These are phyloP conservation scores for Saturnispora zaruensis DNA, from an alignment of 805 yeast genomes.

Conservation along the genomic window DNA sequence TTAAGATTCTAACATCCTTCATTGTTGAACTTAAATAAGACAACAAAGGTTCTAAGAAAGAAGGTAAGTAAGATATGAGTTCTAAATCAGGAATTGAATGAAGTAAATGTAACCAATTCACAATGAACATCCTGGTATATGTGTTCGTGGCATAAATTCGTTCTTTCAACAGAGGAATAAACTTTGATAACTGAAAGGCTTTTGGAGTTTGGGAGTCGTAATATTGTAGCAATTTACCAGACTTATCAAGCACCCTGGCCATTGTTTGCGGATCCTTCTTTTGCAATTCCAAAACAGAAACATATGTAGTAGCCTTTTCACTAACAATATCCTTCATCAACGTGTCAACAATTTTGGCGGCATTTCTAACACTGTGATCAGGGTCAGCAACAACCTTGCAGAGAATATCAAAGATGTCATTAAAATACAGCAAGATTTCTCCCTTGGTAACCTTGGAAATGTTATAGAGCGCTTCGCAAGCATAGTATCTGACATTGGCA, in stretches of 20 bases:
- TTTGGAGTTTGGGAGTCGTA: conserved; percentile 48
- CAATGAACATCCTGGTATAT: conserved; percentile 80
- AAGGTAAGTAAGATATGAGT: conserved; percentile 77
- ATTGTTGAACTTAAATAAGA: conserved; percentile 75
- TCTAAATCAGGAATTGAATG: conserved; percentile 92
- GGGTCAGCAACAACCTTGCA: conserved; percentile 86
- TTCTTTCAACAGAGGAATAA: conserved; percentile 86
- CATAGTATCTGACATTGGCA: conserved; percentile 93
- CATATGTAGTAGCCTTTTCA: conserved; percentile 85
- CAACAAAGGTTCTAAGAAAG: conserved; percentile 77
- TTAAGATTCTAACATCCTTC: conserved; percentile 78
- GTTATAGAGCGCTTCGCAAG: conserved; percentile 92
- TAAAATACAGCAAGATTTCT: conserved; percentile 82
- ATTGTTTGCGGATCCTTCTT: conserved; percentile 29
- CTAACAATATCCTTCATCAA: conserved; percentile 90
- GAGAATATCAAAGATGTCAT: conserved; percentile 88
- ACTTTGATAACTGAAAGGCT: conserved; percentile 78
- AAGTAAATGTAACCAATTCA: conserved; percentile 88
- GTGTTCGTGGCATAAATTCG: conserved; percentile 90
- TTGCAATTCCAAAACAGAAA: conserved; percentile 49
- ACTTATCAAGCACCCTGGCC: conserved; percentile 39
- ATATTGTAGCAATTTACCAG: conserved; percentile 51
- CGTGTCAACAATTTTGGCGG: conserved; percentile 87
- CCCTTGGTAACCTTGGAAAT: conserved; percentile 96
- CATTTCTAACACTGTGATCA: conserved; percentile 86